These are phyloP conservation scores for Hypoxylon trugodes DNA, from an alignment of 495 filamentous ascomycete genomes.

Conservation along the genomic window DNA sequence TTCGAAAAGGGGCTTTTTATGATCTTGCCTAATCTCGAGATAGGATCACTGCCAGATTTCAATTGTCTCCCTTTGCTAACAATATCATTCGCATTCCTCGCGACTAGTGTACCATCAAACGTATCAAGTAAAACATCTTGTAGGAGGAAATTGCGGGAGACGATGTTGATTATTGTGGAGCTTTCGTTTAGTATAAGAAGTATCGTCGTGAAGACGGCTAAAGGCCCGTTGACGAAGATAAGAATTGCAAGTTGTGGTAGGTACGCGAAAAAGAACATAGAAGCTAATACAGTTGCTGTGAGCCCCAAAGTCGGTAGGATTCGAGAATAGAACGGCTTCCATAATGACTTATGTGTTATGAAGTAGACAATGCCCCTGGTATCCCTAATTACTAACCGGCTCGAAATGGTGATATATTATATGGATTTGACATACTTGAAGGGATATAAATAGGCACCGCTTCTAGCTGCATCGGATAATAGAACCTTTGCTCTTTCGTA, in stretches of 20 bases:
- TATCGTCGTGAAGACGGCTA: slow-evolving; percentile 79
- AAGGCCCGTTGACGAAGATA: slow-evolving; percentile 83
- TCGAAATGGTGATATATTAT: too few relatives aligned
- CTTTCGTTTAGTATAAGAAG: slow-evolving; percentile 84
- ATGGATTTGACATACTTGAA: slow-evolving; percentile 65
- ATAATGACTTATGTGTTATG: slow-evolving; percentile 66
- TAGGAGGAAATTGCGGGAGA: slow-evolving; percentile 79
- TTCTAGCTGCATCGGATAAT: slow-evolving; percentile 70
- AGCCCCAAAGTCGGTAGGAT: slow-evolving; percentile 74
- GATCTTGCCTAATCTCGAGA: slow-evolving; percentile 76
- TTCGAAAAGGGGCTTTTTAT: slow-evolving; percentile 73
- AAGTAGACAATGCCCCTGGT: slow-evolving; percentile 81
- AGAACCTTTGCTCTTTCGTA: slow-evolving; percentile 61
- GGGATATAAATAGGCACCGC: slow-evolving; percentile 85
- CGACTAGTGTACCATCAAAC: slow-evolving; percentile 83
- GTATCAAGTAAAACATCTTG: slow-evolving; percentile 85
- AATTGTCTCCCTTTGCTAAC: slow-evolving; percentile 78
- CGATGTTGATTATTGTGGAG: slow-evolving; percentile 75
- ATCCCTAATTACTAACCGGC: too few relatives aligned
- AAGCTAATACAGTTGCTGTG: slow-evolving; percentile 69
- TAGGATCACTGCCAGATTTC: slow-evolving; percentile 65
- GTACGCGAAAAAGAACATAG: slow-evolving; percentile 88
- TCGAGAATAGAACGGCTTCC: slow-evolving; percentile 74
- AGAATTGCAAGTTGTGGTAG: slow-evolving; percentile 85
- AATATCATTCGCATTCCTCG: slow-evolving; percentile 62